Conservation (phyloP, 768 basidiomycete genomes). For the Thelephora ganbajun region DNA sequence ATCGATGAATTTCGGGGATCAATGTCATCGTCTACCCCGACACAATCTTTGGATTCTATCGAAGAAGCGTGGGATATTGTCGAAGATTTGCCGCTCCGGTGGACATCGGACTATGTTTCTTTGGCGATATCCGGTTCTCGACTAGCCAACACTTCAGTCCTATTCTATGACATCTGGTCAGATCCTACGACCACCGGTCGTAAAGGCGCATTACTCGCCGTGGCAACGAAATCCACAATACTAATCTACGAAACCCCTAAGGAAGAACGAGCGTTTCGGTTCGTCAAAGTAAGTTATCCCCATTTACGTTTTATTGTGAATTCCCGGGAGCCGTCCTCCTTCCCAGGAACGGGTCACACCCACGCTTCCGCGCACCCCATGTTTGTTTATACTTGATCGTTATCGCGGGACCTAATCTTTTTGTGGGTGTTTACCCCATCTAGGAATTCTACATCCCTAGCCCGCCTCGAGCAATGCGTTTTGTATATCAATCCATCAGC, state of each 20-base stretch:
- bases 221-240: constrained; percentile 62
- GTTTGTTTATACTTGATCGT: too few species aligned
- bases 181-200: constrained; percentile 35
- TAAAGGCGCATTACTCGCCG: constrained; percentile 46
- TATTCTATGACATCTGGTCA: constrained; percentile 57
- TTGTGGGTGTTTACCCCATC: neutral
- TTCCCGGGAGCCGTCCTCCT: neutral
- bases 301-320: neutral
- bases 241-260: constrained; percentile 70
- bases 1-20: constrained; percentile 27
- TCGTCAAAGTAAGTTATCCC: constrained; percentile 48
- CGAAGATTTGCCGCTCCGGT: constrained; percentile 59
- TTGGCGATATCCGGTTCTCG: constrained; percentile 55
- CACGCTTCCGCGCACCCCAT: too few species aligned
- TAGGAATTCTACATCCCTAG: constrained; percentile 80
- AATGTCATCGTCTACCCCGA: constrained; percentile 13
- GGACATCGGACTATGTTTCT: constrained; percentile 81
- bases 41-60: constrained; percentile 6
- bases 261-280: constrained; percentile 71
- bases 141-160: constrained; percentile 39
- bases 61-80: constrained; percentile 44
- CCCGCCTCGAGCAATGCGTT: constrained; percentile 48
- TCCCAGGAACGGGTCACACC: too few species aligned
- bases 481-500: constrained; percentile 55
- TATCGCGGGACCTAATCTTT: neutral